Conservation (phyloP, 768 basidiomycete species). For the Trametopsis cervina region DNA sequence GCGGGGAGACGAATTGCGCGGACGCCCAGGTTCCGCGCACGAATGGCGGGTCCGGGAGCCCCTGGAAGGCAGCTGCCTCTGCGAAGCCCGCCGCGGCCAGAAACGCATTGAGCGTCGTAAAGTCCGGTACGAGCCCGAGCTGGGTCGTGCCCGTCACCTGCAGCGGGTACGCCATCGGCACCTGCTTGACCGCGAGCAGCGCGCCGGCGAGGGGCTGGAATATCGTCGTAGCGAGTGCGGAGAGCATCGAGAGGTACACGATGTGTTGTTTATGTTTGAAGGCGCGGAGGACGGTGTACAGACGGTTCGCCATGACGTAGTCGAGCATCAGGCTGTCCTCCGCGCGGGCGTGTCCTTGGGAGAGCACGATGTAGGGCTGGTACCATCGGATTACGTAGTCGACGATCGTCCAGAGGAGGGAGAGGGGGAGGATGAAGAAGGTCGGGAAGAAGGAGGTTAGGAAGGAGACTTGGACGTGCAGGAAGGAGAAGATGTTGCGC, state of each 20-base stretch:
- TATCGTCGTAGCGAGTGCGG: constrained; percentile 36
- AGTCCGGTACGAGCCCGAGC: constrained; percentile 39
- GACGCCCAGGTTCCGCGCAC: constrained; percentile 45
- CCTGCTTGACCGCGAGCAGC: constrained; percentile 23
- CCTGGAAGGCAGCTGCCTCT: constrained; percentile 37
- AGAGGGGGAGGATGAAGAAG: constrained; percentile 41
- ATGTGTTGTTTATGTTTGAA: constrained; percentile 47
- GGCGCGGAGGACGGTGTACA: constrained; percentile 19
- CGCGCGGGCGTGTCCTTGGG: constrained; percentile 44
- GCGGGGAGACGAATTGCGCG: constrained; percentile 40
- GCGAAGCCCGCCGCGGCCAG: constrained; percentile 53
- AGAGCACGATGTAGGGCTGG: constrained; percentile 61
- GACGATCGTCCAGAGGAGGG: constrained; percentile 39
- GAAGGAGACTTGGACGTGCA: constrained; percentile 32
- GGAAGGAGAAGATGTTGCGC: constrained; percentile 41
- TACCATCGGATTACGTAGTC: constrained; percentile 52
- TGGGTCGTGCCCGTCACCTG: constrained; percentile 33
- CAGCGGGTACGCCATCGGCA: constrained; percentile 13
- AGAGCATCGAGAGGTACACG: constrained; percentile 44
- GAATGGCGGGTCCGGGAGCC: constrained; percentile 53
- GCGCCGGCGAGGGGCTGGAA: constrained; percentile 53
- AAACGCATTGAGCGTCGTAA: constrained; percentile 42
- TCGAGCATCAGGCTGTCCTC: constrained; percentile 58
- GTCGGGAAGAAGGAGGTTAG: constrained; percentile 54
- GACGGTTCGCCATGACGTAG: constrained; percentile 39